Conservation (phyloP, 176 grass and related monocot species). For the Triticum turgidum region DNA sequence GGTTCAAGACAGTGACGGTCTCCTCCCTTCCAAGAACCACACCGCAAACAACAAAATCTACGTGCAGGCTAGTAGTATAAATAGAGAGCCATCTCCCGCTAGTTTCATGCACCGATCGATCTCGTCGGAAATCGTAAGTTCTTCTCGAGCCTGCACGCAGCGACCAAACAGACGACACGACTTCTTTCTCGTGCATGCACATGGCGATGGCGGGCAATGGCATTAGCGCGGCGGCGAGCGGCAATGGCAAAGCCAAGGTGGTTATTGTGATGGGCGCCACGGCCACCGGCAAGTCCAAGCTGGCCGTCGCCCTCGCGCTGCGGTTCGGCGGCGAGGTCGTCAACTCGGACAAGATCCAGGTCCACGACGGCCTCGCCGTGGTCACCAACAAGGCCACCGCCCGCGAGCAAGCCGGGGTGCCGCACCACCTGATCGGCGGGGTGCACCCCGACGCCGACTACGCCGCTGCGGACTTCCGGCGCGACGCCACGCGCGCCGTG, state of each 20-base stretch:
- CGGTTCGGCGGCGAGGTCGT: neutral
- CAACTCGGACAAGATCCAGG: neutral
- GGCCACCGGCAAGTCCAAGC: conserved; percentile 7
- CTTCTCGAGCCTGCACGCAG: neutral
- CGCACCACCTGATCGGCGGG: neutral
- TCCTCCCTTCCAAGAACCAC: too few relatives aligned
- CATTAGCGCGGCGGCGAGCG: neutral
- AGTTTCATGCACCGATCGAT: neutral
- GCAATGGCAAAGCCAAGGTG: neutral
- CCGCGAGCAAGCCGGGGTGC: neutral
- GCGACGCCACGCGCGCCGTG: neutral
- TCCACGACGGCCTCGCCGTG: neutral
- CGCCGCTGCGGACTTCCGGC: neutral
- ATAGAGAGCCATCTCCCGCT: neutral
- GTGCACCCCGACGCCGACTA: neutral
- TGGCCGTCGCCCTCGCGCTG: neutral
- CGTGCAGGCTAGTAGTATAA: neutral
- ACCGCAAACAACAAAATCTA: too few relatives aligned
- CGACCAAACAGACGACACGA: neutral
- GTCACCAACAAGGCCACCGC: conserved; percentile 5
- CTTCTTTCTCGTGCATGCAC: neutral
- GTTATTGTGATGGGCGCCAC: neutral
- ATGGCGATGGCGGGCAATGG: neutral
- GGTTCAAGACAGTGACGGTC: neutral
- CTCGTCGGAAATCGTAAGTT: too few relatives aligned